These are phyloP conservation scores for Malus domestica DNA, from an alignment of 306 rosid species.

Conservation along the genomic window DNA sequence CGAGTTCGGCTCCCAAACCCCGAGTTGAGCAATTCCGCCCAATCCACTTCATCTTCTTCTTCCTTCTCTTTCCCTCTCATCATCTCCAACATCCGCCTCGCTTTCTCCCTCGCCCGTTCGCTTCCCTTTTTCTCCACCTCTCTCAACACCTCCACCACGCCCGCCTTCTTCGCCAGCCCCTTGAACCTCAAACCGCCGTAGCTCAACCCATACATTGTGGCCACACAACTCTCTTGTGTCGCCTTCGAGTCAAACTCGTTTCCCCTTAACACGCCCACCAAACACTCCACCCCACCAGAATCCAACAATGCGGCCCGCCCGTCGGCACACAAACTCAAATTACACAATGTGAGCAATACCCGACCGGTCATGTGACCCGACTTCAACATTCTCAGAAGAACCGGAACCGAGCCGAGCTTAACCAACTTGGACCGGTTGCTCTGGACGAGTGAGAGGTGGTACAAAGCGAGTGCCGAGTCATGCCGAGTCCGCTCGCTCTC, in stretches of 20 bases:
- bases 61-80: constrained; percentile 44
- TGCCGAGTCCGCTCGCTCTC: constrained; percentile 68
- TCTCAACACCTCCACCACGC: constrained; percentile 43
- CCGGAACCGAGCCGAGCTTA: constrained; percentile 56
- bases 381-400: constrained; percentile 45
- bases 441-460: constrained; percentile 62
- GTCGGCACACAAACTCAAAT: constrained; percentile 46
- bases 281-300: constrained; percentile 61
- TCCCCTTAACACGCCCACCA: constrained; percentile 35
- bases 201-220: constrained; percentile 49
- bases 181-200: constrained; percentile 76
- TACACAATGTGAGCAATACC: constrained; percentile 40
- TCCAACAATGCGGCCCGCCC: constrained; percentile 77
- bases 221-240: constrained; percentile 55
- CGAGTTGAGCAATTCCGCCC: constrained; percentile 70
- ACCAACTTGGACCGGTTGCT: constrained; percentile 73
- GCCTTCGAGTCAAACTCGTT: constrained; percentile 23
- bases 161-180: constrained; percentile 53
- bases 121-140: constrained; percentile 52
- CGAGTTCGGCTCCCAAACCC: constrained; percentile 38
- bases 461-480: constrained; percentile 76
- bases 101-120: constrained; percentile 46
- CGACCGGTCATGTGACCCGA: constrained; percentile 56
- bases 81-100: constrained; percentile 44
- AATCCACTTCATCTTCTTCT: constrained; percentile 54